Conservation (phyloP, 2,329 filamentous ascomycete genomes). For the Gremmenia infestans region DNA sequence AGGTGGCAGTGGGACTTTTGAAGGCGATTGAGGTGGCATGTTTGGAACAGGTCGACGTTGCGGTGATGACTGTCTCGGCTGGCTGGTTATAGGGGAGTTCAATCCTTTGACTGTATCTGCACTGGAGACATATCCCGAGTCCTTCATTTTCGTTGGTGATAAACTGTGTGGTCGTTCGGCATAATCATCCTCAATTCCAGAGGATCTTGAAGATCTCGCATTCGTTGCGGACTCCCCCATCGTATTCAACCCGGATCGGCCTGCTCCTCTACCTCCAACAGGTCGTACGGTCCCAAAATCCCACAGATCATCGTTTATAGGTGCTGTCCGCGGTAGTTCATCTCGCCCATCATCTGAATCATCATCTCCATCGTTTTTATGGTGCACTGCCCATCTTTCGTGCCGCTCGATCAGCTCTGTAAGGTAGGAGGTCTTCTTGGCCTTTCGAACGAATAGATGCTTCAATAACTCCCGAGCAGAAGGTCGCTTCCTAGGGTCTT, state of each 20-base stretch:
- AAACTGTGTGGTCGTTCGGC: conserved; percentile 46
- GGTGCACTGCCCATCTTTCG: conserved; percentile 77
- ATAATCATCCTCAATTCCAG: conserved; percentile 46
- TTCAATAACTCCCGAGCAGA: conserved; percentile 81
- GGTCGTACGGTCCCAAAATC: conserved; percentile 95
- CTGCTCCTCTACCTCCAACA: conserved; percentile 59
- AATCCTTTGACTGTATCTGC: conserved; percentile 50
- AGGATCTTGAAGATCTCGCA: conserved; percentile 54
- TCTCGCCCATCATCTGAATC: conserved; percentile 52
- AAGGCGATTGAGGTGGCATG: conserved; percentile 42
- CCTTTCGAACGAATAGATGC: conserved; percentile 83
- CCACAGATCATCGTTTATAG: conserved; percentile 82
- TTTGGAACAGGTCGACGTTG: conserved; percentile 50
- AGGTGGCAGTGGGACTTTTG: conserved; percentile 55
- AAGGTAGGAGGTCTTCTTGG: conserved; percentile 93
- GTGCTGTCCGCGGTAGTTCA: conserved; percentile 39
- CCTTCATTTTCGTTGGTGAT: conserved; percentile 48
- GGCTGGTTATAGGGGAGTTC: conserved; percentile 39
- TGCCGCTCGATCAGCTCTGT: conserved; percentile 93
- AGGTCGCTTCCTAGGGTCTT: conserved; percentile 84
- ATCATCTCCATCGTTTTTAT: conserved; percentile 64
- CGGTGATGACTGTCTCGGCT: conserved; percentile 54
- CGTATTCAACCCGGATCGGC: conserved; percentile 57
- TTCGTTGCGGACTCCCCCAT: conserved; percentile 83
- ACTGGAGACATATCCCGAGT: conserved; percentile 32